These are phyloP conservation scores for Porodaedalea pini DNA, from an alignment of 1,284 basidiomycete species.

Conservation along the genomic window DNA sequence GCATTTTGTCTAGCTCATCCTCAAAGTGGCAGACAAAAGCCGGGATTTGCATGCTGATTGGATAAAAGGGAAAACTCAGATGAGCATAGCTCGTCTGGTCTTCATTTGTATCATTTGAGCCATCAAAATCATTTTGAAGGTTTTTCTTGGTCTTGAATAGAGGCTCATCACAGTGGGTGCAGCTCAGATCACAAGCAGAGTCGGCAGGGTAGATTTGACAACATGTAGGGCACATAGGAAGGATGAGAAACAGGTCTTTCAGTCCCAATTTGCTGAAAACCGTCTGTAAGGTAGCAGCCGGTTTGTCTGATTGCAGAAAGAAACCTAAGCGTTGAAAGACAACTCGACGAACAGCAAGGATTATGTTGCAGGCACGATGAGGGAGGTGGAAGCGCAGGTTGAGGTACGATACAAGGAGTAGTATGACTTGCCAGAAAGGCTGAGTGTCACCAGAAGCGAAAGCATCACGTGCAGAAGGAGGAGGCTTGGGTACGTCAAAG, in stretches of 20 bases:
- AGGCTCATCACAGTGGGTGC: neutral
- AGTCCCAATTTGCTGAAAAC: constrained; percentile 2
- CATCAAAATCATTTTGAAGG: neutral
- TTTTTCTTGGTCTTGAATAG: neutral
- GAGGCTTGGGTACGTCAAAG: no score
- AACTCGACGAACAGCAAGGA: no score
- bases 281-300: neutral
- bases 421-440: no score
- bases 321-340: no score
- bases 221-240: constrained; percentile 8
- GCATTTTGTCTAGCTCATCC: constrained; percentile 4
- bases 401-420: no score
- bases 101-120: neutral
- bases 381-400: no score
- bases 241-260: neutral
- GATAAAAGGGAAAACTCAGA: constrained; percentile 3
- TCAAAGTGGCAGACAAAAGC: constrained; percentile 12
- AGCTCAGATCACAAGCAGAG: neutral
- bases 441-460: no score
- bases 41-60: constrained; percentile 8
- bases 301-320: no score
- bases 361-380: no score
- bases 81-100: neutral
- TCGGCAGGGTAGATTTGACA: neutral
- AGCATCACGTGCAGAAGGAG: no score